These are phyloP conservation scores for Yamadazyma sp. DNA, from an alignment of 805 yeast genomes.

Conservation along the genomic window DNA sequence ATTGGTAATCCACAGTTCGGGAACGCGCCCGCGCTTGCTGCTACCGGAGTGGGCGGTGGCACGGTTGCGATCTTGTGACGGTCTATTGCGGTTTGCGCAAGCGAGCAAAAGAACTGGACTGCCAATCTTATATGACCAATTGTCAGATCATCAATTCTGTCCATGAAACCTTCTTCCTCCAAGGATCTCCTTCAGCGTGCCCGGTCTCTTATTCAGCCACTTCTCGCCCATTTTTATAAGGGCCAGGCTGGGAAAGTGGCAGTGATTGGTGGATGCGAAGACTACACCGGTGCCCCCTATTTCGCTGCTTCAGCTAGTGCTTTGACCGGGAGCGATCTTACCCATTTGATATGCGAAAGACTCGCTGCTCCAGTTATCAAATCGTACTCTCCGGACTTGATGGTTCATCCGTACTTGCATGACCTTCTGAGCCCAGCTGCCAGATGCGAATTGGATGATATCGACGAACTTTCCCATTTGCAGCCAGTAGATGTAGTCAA, in stretches of 20 bases:
- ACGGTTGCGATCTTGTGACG: too few species aligned
- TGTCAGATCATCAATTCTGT: too few species aligned
- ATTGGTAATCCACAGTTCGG: too few species aligned
- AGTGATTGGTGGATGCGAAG: conserved; percentile 92
- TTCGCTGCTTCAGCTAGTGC: conserved; percentile 87
- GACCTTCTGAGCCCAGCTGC: conserved; percentile 37
- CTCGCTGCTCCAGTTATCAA: conserved; percentile 81
- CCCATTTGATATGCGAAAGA: conserved; percentile 84
- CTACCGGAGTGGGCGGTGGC: too few species aligned
- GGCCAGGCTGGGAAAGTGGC: conserved; percentile 90
- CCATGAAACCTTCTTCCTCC: too few species aligned
- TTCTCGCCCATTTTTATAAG: conserved; percentile 69
- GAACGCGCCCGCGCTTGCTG: too few species aligned
- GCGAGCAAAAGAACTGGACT: conserved; percentile 1
- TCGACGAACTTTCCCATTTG: conserved; percentile 16
- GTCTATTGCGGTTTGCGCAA: conserved; percentile 2
- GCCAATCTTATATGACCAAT: too few species aligned
- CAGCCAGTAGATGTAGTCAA: conserved; percentile 25
- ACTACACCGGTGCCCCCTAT: conserved; percentile 96
- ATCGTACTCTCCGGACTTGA: conserved; percentile 84
- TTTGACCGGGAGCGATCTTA: conserved; percentile 80
- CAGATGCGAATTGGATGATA: conserved; percentile 20
- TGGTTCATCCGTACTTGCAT: conserved; percentile 90
- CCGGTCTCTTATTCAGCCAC: conserved; percentile 69
- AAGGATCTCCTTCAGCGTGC: conserved; percentile 51